Evolutionary conservation across 352 stramenopile genomes (phyloP).

Genomic region (Phytopythium boreale): DNA sequence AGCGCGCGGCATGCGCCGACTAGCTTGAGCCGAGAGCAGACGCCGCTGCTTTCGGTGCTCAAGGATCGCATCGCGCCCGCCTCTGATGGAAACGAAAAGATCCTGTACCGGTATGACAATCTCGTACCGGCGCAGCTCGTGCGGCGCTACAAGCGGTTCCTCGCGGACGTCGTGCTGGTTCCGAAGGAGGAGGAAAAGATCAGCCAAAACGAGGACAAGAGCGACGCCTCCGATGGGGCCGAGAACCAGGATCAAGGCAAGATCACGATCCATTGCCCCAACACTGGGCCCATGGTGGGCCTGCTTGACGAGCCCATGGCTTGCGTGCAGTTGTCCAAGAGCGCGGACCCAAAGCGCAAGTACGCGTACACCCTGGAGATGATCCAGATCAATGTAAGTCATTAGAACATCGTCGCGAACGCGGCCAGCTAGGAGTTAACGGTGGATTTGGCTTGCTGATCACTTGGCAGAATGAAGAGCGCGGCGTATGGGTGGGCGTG

Average conservation of each 20-base stretch:
- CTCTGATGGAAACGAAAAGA: constrained; percentile 12
- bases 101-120: constrained; percentile 52
- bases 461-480: constrained; percentile 55
- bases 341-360: constrained; percentile 71
- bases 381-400: constrained; percentile 74
- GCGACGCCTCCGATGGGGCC: constrained; percentile 1
- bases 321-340: constrained; percentile 76
- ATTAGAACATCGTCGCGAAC: neutral
- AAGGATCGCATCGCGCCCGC: neutral
- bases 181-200: constrained; percentile 5
- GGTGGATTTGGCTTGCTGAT: neutral
- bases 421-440: neutral
- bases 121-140: constrained; percentile 56
- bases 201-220: constrained; percentile 8
- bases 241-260: constrained; percentile 15
- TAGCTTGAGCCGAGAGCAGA: neutral
- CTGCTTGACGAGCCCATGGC: constrained; percentile 65
- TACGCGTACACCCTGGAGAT: constrained; percentile 85
- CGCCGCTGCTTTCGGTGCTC: constrained; percentile 2
- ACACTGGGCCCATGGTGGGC: constrained; percentile 80
- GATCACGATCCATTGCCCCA: constrained; percentile 81
- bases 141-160: constrained; percentile 81
- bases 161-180: constrained; percentile 71
- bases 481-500: constrained; percentile 71
- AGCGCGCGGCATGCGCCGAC: constrained; percentile 7